Evolutionary conservation across 1,284 basidiomycete genomes (phyloP), one percentile per base, ranked within the genome.

Genomic region (Porogramme epimiltina): DNA sequence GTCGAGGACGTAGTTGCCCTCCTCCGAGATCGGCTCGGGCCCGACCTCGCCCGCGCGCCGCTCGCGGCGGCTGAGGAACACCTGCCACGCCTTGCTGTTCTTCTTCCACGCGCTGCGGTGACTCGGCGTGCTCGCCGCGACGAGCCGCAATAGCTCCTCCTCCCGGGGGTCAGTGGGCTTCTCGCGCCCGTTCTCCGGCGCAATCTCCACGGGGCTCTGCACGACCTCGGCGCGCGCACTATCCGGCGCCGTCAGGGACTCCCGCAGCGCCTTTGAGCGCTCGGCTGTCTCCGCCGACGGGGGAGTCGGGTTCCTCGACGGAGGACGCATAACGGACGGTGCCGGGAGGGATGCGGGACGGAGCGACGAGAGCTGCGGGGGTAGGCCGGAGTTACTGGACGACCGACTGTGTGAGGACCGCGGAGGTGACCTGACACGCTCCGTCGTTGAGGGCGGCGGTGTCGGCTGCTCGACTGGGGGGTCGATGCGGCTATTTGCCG

Each of bases 101-200:
- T 77, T 76, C 62, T 74, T 81, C 88, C 88, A 89, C 6, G 82
- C 81, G 16, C 75, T 79, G 51, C 86, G 75, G 64, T 90, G 88
- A 59, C 84, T 89, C 0, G 87, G 85, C 20, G 75, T 81, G 66
- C 80, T 75, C 26, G 85, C 87, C 4, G 83, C 86, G 15, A 89
- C 79, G 22, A 88, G 71, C 58, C 77, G 78, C 58, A 81, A 57
- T 34, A 89, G 73, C 54, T 82, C 79, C 31, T 72, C 75, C 58
- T 87, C 82, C 40, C 75, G 76, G 48, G 77, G 66, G 54, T 80
- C 75, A 16, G 63, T 51, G 3, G 55, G 33, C 34, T 63, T 58
- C 56, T n/a, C 49, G 31, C 25, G 31, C 18, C 20, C 42, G 8
- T 25, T 10, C 15, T 47, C 41, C 3, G 47, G 31, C 6, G 25